Evolutionary conservation across 2,329 filamentous ascomycete genomes (phyloP).

Genomic region (Aspergillus piperis): DNA sequence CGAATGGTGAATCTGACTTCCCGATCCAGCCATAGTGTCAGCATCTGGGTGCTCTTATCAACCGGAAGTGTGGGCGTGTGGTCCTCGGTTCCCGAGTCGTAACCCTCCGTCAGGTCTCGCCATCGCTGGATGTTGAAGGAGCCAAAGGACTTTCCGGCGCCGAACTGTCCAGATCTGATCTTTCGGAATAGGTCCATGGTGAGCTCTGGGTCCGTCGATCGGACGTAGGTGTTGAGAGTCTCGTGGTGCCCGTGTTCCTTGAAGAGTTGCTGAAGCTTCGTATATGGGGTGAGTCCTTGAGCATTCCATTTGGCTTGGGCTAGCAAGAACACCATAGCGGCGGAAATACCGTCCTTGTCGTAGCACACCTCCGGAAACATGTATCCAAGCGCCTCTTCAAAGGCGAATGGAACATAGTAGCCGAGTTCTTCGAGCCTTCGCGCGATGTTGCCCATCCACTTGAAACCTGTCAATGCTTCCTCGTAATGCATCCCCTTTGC

Average conservation of each 20-base stretch:
- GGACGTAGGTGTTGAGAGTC: slow-evolving; percentile 65
- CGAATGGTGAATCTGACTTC: slow-evolving; percentile 60
- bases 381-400: slow-evolving; percentile 67
- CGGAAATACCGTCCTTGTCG: slow-evolving; percentile 66
- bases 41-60: slow-evolving; percentile 62
- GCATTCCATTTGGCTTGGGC: slow-evolving; percentile 54
- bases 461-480: slow-evolving; percentile 67
- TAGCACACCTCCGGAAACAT: slow-evolving; percentile 65
- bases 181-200: slow-evolving; percentile 58
- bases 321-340: slow-evolving; percentile 60
- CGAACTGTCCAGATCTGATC: slow-evolving; percentile 51
- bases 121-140: slow-evolving; percentile 56
- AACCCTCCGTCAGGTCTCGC: slow-evolving; percentile 63
- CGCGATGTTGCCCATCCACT: slow-evolving; percentile 66
- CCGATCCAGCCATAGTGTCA: slow-evolving; percentile 60
- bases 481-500: slow-evolving; percentile 58
- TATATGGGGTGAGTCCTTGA: slow-evolving; percentile 58
- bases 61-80: slow-evolving; percentile 57
- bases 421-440: slow-evolving; percentile 53
- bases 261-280: slow-evolving; percentile 60
- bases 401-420: slow-evolving; percentile 59
- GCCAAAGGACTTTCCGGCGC: slow-evolving; percentile 52
- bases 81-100: slow-evolving; percentile 57
- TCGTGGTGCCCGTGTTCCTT: slow-evolving; percentile 61
- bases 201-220: slow-evolving; percentile 56